Evolutionary conservation across 768 basidiomycete species (phyloP), one percentile per base, ranked within the genome.

Genomic region (Saitozyma podzolica): DNA sequence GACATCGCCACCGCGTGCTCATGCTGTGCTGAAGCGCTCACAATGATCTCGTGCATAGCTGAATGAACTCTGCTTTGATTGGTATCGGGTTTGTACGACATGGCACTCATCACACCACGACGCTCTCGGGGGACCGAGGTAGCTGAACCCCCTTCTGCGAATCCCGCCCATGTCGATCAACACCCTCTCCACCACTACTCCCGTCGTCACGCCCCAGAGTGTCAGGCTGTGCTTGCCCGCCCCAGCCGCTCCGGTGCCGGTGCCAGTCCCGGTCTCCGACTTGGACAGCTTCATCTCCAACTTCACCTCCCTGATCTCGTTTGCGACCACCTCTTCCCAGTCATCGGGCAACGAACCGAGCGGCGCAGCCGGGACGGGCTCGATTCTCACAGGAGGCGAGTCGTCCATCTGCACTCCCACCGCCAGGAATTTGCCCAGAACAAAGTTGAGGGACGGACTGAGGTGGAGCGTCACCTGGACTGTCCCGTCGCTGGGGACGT

Each of bases 371-470:
- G 50, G 60, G 17, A 77, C 59, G 0, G 75, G 75, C 29, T 64
- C 43, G 50, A 71, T 58, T 6, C 59, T 51, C 41, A 37, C 40
- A 6, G 67, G 53, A 11, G 40, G 17, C 39, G 53, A 39, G 17
- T 69, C 67, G 54, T 74, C 73, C 41, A 77, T 17, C 61, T 70
- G 68, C 8, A 74, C n/a, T 16, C 67, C 75, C 20, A 74, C 71
- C 40, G 69, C 55, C 40, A 74, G 58, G 6, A 55, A 53, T 14
- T 68, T 60, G 37, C 66, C 59, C 9, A 56, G 43, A 39, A 68
- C 48, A 63, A 70, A 74, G 55, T 74, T 74, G n/a, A 70, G 53
- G 3, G 66, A 52, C 6, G 75, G 75, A 17, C 68, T 71, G 45
- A 74, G 67, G 39, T 74, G 72, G 17, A 70, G 53, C 17, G 63